Evolutionary conservation across 257 asterid genomes (phyloP).

Genomic region (Coffea canephora): DNA sequence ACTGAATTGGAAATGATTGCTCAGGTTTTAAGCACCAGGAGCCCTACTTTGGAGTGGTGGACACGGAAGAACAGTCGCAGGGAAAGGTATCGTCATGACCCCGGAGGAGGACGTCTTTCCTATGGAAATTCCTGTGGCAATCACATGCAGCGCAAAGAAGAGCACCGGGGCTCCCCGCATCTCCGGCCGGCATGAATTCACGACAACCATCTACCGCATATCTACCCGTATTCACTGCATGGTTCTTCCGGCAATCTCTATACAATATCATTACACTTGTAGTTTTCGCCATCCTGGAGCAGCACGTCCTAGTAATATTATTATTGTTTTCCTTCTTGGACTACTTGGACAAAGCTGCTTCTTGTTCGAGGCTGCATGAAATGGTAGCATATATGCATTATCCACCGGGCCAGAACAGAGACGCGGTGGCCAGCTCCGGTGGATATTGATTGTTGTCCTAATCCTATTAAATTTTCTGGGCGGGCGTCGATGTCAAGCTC

Average conservation of each 20-base stretch:
- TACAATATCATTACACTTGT: constrained; percentile 31
- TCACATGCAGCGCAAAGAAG: constrained; percentile 65
- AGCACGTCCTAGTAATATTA: not conserved
- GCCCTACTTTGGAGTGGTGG: constrained; percentile 9
- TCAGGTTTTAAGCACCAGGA: not conserved
- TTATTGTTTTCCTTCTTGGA: not conserved
- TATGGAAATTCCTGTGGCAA: constrained; percentile 70
- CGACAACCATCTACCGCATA: constrained; percentile 73
- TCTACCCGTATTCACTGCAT: constrained; percentile 71
- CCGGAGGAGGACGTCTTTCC: constrained; percentile 44
- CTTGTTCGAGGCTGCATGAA: not conserved
- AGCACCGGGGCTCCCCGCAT: constrained; percentile 47
- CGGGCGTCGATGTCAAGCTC: not conserved
- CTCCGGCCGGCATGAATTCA: constrained; percentile 74
- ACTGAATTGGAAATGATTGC: not conserved
- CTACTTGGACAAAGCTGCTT: constrained; percentile 12
- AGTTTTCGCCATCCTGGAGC: constrained; percentile 2
- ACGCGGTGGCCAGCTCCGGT: not conserved
- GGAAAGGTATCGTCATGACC: not conserved
- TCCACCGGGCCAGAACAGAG: too few relatives aligned
- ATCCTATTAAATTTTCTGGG: not conserved
- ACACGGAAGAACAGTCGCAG: constrained; percentile 15
- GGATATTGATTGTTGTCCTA: not conserved
- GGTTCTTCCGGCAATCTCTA: constrained; percentile 70
- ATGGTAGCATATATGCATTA: not conserved